Conservation (phyloP, 1,284 basidiomycete species). For the Gymnopus androsaceus region DNA sequence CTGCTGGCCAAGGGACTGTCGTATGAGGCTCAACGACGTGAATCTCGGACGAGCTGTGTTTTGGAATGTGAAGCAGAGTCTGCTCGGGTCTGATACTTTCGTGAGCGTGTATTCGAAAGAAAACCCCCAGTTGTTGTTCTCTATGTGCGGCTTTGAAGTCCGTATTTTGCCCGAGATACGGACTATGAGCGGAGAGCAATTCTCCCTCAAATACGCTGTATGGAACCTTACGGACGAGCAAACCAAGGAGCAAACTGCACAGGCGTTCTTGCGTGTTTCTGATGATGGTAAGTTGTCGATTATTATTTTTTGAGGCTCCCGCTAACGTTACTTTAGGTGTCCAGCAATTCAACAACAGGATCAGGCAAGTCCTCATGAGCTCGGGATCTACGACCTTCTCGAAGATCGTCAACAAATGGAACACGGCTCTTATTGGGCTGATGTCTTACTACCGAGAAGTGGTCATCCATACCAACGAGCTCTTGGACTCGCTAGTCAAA, state of each 20-base stretch:
- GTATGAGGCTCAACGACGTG: conserved; percentile 99
- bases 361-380: conserved; percentile 97
- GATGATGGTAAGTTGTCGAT: conserved; percentile 68
- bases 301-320: conserved; percentile 9
- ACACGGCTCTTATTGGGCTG: conserved; percentile 90
- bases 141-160: conserved; percentile 98
- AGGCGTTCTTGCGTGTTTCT: conserved; percentile 96
- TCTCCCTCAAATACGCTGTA: conserved; percentile 94
- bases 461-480: conserved; percentile 96
- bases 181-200: conserved; percentile 94
- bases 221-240: conserved; percentile 97
- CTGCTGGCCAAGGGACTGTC: conserved; percentile 96
- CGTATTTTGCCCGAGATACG: conserved; percentile 96
- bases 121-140: conserved; percentile 97
- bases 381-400: conserved; percentile 98
- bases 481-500: conserved; percentile 92
- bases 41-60: conserved; percentile 98
- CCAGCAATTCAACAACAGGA: conserved; percentile 94
- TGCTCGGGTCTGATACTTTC: conserved; percentile 94
- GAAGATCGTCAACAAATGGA: conserved; percentile 99
- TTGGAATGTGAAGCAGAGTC: conserved; percentile 98
- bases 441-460: conserved; percentile 99
- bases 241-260: conserved; percentile 95
- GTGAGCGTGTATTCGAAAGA: conserved; percentile 96
- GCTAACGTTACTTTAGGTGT: conserved; percentile 58